These are phyloP conservation scores for Lecanicillium sp. DNA, from an alignment of 2,329 filamentous ascomycete genomes.

Conservation along the genomic window DNA sequence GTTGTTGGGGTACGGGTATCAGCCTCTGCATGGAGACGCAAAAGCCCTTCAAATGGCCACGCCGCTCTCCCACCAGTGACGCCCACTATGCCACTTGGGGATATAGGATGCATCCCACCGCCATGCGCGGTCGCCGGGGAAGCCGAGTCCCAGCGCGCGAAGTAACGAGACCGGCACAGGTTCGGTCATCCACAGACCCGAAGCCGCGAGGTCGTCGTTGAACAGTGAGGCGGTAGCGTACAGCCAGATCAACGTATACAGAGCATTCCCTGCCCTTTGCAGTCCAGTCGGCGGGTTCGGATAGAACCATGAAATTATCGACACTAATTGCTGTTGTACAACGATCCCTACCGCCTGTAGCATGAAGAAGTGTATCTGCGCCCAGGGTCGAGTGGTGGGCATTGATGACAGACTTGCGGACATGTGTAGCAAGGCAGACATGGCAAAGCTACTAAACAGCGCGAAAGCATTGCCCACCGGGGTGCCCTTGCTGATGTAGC, in stretches of 20 bases:
- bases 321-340: slow-evolving; percentile 44
- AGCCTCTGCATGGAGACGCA: background rate
- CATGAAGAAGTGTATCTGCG: slow-evolving; percentile 63
- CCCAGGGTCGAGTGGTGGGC: slow-evolving; percentile 44
- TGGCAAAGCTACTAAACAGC: slow-evolving; percentile 45
- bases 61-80: slow-evolving; percentile 53
- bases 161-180: slow-evolving; percentile 70
- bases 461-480: slow-evolving; percentile 20
- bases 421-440: slow-evolving; percentile 65
- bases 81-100: slow-evolving; percentile 50
- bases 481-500: slow-evolving; percentile 33
- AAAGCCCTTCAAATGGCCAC: slow-evolving; percentile 24
- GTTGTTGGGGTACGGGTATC: background rate
- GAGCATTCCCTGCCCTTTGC: slow-evolving; percentile 51
- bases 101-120: slow-evolving; percentile 55
- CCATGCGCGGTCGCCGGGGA: slow-evolving; percentile 57
- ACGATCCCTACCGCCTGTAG: slow-evolving; percentile 61
- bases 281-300: slow-evolving; percentile 40
- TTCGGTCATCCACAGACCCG: slow-evolving; percentile 75
- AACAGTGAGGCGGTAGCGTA: slow-evolving; percentile 58
- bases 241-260: slow-evolving; percentile 61
- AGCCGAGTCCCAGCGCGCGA: slow-evolving; percentile 60
- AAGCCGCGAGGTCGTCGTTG: slow-evolving; percentile 68
- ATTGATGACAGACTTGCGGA: slow-evolving; percentile 62
- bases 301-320: slow-evolving; percentile 28